Evolutionary conservation across 345 rosid species (phyloP).

Genomic region (Euphorbia pulcherrima): DNA sequence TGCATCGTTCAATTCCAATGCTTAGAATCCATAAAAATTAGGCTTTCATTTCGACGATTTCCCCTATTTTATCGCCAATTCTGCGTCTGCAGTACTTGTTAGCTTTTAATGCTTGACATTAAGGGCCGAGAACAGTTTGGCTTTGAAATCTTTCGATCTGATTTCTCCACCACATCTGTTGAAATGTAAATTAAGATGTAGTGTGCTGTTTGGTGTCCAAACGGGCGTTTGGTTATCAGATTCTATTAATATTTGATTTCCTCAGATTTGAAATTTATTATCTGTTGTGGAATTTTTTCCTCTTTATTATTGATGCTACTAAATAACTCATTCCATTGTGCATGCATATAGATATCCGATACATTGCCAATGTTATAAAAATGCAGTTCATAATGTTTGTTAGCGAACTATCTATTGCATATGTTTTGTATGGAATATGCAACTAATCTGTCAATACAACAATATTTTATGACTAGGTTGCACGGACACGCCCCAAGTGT

Average conservation of each 20-base stretch:
- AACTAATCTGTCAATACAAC: neutral
- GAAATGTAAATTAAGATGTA: neutral
- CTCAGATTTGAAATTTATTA: neutral
- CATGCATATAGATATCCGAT: neutral
- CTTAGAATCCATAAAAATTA: neutral
- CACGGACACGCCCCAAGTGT: too few relatives aligned
- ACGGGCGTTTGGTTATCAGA: neutral
- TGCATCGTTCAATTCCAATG: neutral
- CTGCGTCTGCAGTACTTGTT: neutral
- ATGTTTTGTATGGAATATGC: neutral
- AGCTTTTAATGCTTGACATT: neutral
- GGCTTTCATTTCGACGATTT: neutral
- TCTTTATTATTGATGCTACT: neutral
- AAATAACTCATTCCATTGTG: neutral
- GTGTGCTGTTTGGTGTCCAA: neutral
- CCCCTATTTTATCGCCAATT: neutral
- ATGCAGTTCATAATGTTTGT: neutral
- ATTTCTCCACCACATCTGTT: neutral
- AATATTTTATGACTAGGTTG: too few relatives aligned
- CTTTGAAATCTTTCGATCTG: too few relatives aligned
- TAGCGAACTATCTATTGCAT: neutral
- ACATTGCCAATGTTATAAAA: neutral
- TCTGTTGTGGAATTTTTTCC: neutral
- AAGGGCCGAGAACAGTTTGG: too few relatives aligned
- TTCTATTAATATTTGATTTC: neutral